Percentiles rank a stretch among this genome's conserved stretches.
These are phyloP conservation scores for Penicillium sp. DNA, from an alignment of 2,329 filamentous ascomycete species.

Conservation along the genomic window DNA sequence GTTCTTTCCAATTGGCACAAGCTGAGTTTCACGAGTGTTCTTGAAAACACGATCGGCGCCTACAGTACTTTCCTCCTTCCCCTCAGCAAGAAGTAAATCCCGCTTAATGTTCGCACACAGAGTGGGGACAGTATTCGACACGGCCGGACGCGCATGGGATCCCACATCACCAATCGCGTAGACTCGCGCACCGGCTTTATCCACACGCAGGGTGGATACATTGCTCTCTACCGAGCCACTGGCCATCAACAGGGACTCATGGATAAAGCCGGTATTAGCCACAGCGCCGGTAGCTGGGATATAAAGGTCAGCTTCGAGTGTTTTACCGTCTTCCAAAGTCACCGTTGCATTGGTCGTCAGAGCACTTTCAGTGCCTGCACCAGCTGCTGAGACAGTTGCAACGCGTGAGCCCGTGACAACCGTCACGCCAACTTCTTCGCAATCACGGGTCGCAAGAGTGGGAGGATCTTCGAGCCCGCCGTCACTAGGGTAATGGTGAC, in stretches of 20 bases:
- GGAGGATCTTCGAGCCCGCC: slow-evolving; percentile 38
- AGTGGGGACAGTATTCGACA: slow-evolving; percentile 44
- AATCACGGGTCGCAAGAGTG: slow-evolving; percentile 34
- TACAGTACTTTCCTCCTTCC: neutral
- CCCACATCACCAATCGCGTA: slow-evolving; percentile 51
- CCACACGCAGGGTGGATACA: slow-evolving; percentile 38
- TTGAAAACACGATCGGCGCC: slow-evolving; percentile 35
- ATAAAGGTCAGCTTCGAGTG: slow-evolving; percentile 47
- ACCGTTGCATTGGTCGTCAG: slow-evolving; percentile 34
- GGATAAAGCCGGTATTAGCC: slow-evolving; percentile 45
- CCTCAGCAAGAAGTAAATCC: slow-evolving; percentile 42
- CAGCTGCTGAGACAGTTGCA: slow-evolving; percentile 28
- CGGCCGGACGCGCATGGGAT: slow-evolving; percentile 40
- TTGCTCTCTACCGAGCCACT: slow-evolving; percentile 42
- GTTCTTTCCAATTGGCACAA: slow-evolving; percentile 48
- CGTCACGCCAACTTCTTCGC: slow-evolving; percentile 45
- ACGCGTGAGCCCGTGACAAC: slow-evolving; percentile 47
- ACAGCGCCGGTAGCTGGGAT: slow-evolving; percentile 47
- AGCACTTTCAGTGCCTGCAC: slow-evolving; percentile 28
- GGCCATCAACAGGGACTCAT: slow-evolving; percentile 26
- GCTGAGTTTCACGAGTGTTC: slow-evolving; percentile 46
- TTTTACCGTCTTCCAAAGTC: slow-evolving; percentile 41
- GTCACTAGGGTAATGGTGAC: slow-evolving; percentile 49
- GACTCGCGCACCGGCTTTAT: slow-evolving; percentile 38
- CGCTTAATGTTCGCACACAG: slow-evolving; percentile 50